Conservation (phyloP, 495 filamentous ascomycete genomes). For the Xylaria cubensis region DNA sequence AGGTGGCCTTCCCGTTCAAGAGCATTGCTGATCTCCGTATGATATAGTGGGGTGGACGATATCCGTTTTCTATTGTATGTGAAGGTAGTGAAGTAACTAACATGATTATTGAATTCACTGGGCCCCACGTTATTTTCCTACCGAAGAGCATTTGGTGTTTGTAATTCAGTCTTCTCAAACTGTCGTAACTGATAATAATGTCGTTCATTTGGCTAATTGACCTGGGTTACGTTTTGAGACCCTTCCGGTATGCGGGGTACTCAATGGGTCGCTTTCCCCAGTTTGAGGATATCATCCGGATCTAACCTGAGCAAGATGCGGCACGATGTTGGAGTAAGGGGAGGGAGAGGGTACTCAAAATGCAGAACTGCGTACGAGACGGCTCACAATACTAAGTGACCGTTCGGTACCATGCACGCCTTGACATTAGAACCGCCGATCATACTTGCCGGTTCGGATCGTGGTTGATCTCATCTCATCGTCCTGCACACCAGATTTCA, state of each 20-base stretch:
- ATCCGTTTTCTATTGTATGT: background rate
- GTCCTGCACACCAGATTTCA: background rate
- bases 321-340: background rate
- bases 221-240: background rate
- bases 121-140: background rate
- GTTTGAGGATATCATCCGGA: background rate
- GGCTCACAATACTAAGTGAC: background rate
- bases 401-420: conserved; percentile 10
- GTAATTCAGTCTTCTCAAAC: too few species aligned
- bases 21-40: background rate
- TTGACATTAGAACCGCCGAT: conserved; percentile 7
- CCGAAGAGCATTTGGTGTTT: background rate
- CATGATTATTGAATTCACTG: background rate
- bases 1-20: background rate
- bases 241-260: conserved; percentile 5
- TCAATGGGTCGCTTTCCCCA: background rate
- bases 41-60: background rate
- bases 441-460: background rate
- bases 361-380: background rate
- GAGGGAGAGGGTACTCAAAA: background rate
- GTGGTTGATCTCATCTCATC: conserved; percentile 13
- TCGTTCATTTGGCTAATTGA: conserved; percentile 4
- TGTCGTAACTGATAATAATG: background rate
- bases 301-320: background rate
- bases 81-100: background rate